Percentiles rank a stretch among this genome's conserved stretches.
Conservation (phyloP, 306 rosid genomes). For the Glycine tomentella region DNA sequence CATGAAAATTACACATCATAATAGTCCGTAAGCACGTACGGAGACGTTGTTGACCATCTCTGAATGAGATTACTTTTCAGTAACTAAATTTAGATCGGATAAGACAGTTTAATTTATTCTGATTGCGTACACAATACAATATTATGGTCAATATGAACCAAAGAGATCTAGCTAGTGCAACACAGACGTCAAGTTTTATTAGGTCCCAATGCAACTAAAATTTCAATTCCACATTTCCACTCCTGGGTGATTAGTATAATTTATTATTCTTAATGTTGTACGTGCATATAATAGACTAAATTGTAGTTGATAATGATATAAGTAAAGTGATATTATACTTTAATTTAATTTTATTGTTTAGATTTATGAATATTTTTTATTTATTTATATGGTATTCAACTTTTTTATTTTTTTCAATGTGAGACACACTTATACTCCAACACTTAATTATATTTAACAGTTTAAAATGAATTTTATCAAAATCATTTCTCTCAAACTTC, state of each 20-base stretch:
- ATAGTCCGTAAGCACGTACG: neutral
- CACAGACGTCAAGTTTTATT: neutral
- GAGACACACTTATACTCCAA: no score
- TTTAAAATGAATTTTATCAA: neutral
- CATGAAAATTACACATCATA: slow-evolving; percentile 23
- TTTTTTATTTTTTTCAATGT: no score
- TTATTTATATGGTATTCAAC: no score
- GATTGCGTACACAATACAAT: neutral
- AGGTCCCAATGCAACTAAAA: neutral
- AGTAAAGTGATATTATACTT: no score
- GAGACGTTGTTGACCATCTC: neutral
- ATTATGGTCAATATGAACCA: neutral
- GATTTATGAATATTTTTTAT: no score
- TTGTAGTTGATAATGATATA: no score
- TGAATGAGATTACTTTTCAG: neutral
- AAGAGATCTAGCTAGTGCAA: slow-evolving; percentile 9
- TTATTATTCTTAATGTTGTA: no score
- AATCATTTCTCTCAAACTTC: no score
- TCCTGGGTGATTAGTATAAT: no score
- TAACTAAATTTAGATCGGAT: slow-evolving; percentile 7
- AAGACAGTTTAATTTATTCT: neutral
- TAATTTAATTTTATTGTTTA: no score
- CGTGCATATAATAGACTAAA: no score
- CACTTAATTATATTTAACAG: neutral
- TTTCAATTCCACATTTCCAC: no score